Evolutionary conservation across 441 rosid species (phyloP).

Genomic region (Gossypium lobatum): DNA sequence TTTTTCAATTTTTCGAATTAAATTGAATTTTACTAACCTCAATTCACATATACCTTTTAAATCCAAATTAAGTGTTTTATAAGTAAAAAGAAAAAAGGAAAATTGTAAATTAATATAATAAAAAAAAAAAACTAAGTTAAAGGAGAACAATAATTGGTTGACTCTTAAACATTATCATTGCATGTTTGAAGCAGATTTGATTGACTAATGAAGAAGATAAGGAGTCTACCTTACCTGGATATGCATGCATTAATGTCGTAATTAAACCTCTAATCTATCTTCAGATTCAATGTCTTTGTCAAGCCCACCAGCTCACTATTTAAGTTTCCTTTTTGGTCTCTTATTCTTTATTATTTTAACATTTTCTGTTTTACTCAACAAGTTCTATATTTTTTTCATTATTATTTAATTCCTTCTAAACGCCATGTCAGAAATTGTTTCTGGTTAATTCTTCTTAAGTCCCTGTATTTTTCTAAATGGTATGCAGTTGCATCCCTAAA

Average conservation of each 20-base stretch:
- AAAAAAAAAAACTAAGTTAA: no score
- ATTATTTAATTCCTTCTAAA: no score
- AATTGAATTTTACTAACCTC: no score
- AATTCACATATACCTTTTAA: no score
- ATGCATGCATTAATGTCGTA: neutral
- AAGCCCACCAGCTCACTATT: slow-evolving; percentile 21
- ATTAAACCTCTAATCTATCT: neutral
- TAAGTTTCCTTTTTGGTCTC: slow-evolving; percentile 22
- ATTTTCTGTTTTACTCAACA: no score
- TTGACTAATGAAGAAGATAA: neutral
- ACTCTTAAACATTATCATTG: neutral
- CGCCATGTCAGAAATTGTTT: no score
- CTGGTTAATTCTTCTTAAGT: no score
- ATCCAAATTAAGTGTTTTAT: no score
- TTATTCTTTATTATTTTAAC: neutral
- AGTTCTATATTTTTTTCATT: no score
- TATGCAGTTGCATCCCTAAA: no score
- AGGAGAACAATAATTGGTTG: neutral
- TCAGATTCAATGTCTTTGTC: neutral
- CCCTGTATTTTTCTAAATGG: no score
- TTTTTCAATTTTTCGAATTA: no score
- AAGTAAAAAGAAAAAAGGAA: neutral
- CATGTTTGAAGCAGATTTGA: neutral
- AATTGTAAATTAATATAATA: neutral
- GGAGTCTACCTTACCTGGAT: neutral